Evolutionary conservation across 163 green algal species (phyloP), one percentile per base, ranked within the genome.

Genomic region (Chlorella variabilis): DNA sequence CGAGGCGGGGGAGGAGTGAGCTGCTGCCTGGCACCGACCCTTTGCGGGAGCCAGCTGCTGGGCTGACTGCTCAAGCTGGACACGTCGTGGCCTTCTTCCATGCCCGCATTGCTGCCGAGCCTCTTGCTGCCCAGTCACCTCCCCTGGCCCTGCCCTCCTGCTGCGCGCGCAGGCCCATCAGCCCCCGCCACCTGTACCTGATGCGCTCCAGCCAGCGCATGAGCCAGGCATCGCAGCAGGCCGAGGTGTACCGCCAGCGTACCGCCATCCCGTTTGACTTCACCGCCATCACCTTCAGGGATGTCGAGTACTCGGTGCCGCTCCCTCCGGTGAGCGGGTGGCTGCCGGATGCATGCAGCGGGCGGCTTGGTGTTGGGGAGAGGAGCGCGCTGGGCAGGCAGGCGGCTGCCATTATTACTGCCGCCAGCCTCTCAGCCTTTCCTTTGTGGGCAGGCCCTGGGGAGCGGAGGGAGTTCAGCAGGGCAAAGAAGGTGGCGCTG

Each of bases 301-400:
- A 90, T 56, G 75, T 93, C 31, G 83, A 83, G 71, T 93, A 93
- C 81, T 86, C 78, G 5, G 89, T 93, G 18, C 81, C 83, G 17
- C 62, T 92, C 27, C 86, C 87, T 11, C 80, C 83, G 83, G 85
- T 89, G 42, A 42, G 74, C 11, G 36, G 23, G 54, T 63, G 20
- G 54, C 54, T 33, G 20, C 54, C 23, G 54, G 23, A 9, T 63
- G 54, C 54, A 23, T 63, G 54, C 54, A 9, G 1, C 4, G 41
- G n/a, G 13, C 17, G 31, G 33, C 17, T 42, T 6, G 1, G 17
- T 45, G 63, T 45, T 33, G 59, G 18, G 17, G 59, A 18, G 27
- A 34, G 9, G 27, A 2, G 29, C 1, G 0, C 59, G 13, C 29
- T 33, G 21, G 59, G 59, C 59, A 68, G 59, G 59, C 59, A 68